Evolutionary conservation across 768 basidiomycete genomes (phyloP).

Genomic region (Agaricus sinodeliciosus): DNA sequence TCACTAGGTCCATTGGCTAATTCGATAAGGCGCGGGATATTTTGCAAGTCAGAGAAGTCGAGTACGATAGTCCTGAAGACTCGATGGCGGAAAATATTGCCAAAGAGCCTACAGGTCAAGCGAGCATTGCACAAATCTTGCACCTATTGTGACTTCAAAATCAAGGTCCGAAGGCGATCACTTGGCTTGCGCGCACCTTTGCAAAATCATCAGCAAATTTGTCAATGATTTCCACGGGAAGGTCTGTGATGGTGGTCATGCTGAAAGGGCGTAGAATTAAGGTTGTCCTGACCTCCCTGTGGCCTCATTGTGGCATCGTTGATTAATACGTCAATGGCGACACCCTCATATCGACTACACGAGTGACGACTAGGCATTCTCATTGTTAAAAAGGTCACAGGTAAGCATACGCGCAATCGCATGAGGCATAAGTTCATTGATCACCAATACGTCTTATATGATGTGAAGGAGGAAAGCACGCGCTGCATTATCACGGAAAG

Average conservation of each 20-base stretch:
- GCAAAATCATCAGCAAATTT: neutral
- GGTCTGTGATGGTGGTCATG: neutral
- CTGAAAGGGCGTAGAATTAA: too few relatives aligned
- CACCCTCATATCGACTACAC: too few relatives aligned
- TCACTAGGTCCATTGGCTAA: neutral
- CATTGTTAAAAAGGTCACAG: neutral
- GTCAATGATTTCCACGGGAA: neutral
- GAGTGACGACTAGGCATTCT: too few relatives aligned
- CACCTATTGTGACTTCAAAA: neutral
- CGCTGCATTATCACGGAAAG: neutral
- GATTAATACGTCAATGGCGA: too few relatives aligned
- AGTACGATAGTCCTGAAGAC: neutral
- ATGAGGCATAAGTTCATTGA: conserved; percentile 8
- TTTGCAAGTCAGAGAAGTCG: neutral
- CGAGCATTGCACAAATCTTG: neutral
- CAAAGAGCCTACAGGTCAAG: neutral
- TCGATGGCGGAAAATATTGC: neutral
- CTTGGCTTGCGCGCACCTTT: neutral
- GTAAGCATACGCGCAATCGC: neutral
- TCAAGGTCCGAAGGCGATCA: too few relatives aligned
- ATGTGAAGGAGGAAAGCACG: neutral
- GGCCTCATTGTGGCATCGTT: too few relatives aligned
- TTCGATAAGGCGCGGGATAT: neutral
- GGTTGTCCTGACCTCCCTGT: too few relatives aligned
- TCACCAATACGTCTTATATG: neutral